Percentiles rank a stretch among this genome's conserved stretches.
phyloP scores from a whole-genome alignment of 352 stramenopile species.

The Globisporangium nunn region DNA sequence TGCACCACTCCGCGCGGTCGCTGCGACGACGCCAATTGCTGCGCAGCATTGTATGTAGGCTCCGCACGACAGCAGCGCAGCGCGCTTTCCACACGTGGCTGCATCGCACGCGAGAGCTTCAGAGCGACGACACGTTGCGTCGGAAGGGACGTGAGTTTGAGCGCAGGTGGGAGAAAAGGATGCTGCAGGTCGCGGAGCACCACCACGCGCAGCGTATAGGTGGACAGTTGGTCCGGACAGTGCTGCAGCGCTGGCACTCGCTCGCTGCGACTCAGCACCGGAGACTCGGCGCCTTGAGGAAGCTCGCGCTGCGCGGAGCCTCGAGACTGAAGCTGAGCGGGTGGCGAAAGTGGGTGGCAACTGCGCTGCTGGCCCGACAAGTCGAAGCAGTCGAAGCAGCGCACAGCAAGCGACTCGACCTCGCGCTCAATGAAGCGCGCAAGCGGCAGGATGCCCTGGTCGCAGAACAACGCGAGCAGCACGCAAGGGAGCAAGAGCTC shows the following conservation, averaged over 20 bases:
- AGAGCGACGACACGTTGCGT: background rate
- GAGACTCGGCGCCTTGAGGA: conserved; percentile 1
- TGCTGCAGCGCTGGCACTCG: conserved; percentile 4
- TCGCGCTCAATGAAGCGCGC: background rate
- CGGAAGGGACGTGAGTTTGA: background rate
- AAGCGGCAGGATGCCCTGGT: conserved; percentile 5
- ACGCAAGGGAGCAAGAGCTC: conserved; percentile 17
- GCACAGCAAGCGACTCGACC: background rate
- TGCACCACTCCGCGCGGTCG: conserved; percentile 1
- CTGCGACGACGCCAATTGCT: background rate
- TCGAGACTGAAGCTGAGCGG: background rate
- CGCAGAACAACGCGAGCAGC: conserved; percentile 2
- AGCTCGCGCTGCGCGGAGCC: conserved; percentile 3
- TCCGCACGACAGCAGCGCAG: background rate
- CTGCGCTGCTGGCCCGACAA: background rate
- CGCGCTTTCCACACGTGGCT: conserved; percentile 6
- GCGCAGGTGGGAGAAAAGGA: background rate
- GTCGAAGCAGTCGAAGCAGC: background rate
- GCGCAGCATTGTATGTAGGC: background rate
- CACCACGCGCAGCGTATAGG: background rate
- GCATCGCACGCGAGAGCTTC: background rate
- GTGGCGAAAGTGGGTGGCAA: conserved; percentile 10
- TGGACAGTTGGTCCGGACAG: background rate
- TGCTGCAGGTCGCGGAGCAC: background rate
- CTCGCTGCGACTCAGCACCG: background rate